These are phyloP conservation scores for Saururus chinensis DNA, from an alignment of 164 flowering plant genomes.

Conservation along the genomic window DNA sequence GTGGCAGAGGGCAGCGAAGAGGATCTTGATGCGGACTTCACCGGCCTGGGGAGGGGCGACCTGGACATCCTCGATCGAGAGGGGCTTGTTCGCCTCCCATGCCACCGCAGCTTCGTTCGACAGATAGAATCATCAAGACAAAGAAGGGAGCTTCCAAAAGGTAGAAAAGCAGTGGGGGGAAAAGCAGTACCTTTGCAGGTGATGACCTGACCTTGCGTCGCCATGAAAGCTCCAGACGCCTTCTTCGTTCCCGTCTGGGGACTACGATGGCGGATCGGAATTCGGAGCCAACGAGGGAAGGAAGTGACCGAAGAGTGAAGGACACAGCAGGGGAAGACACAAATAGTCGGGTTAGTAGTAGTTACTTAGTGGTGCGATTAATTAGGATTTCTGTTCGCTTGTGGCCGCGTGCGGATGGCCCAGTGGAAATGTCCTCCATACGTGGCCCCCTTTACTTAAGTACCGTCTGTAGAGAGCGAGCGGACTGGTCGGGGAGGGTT, in stretches of 20 bases:
- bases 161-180: neutral
- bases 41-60: conserved; percentile 97
- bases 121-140: neutral
- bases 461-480: too few species aligned
- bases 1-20: conserved; percentile 93
- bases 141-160: neutral
- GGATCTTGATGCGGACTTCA: conserved; percentile 81
- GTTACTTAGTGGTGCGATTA: too few species aligned
- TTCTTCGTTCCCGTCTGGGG: too few species aligned
- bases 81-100: conserved; percentile 84
- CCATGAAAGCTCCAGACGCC: conserved; percentile 32
- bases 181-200: conserved; percentile 86
- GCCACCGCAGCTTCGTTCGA: conserved; percentile 84
- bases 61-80: conserved; percentile 67
- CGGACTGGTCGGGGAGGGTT: too few species aligned
- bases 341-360: too few species aligned
- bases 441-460: too few species aligned
- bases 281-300: neutral
- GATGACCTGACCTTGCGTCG: conserved; percentile 84
- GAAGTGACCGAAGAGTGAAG: neutral
- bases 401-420: too few species aligned
- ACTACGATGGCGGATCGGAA: neutral
- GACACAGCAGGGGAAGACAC: neutral
- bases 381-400: too few species aligned
- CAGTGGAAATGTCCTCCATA: too few species aligned